Base-by-base conservation (phyloP, 306 rosid species). In the Mimosa pudica region DNA sequence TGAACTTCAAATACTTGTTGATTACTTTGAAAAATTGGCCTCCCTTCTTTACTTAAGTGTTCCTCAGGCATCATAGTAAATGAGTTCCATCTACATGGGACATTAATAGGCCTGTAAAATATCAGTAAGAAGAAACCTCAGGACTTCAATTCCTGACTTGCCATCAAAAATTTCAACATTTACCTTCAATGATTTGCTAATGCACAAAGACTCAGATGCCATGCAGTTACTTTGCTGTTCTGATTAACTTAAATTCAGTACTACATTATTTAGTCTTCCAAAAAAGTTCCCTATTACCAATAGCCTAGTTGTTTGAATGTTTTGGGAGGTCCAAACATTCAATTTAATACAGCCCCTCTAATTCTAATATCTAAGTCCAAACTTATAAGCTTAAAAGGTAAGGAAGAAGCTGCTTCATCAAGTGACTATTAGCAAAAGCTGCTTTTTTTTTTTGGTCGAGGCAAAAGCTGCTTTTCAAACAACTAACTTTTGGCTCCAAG, bases 51-150 rank as follows among this genome's bases (percentile, higher is more conserved):
- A 77, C 73, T 82, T 41, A 84, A 74, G 58, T 73, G 45, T 78
- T 87, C 92, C 72, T 87, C 84, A 12, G 86, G 80, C 86, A 86
- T 66, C 85, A 79, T 64, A 7, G 81, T 76, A 57, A 84, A 70
- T 32, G 97, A 89, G 82, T 85, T 88, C 93, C 93, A 88, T 85
- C 89, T 88, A 77, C 85, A 79, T 82, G 90, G 86, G 67, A 87
- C 85, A 83, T 85, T 89, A 54, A 86, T 83, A 72, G 95, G 97
- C 89, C 97, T 89, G 90, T 61, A 44, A 65, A 65, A 69, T 83
- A 83, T 80, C 79, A 85, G 79, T 7, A 48, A 74, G 36, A 82
- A 58, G 18, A 30, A 67, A 8, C 32, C 79, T 77, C 73, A 73
- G 73, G 42, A 83, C n/a, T 52, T 65, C 52, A 70, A 63, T 49